Percentiles rank a stretch among this genome's conserved stretches.
Evolutionary conservation across 2,329 filamentous ascomycete genomes (phyloP).

Genomic region (Teratosphaeria pseudoeucalypti): DNA sequence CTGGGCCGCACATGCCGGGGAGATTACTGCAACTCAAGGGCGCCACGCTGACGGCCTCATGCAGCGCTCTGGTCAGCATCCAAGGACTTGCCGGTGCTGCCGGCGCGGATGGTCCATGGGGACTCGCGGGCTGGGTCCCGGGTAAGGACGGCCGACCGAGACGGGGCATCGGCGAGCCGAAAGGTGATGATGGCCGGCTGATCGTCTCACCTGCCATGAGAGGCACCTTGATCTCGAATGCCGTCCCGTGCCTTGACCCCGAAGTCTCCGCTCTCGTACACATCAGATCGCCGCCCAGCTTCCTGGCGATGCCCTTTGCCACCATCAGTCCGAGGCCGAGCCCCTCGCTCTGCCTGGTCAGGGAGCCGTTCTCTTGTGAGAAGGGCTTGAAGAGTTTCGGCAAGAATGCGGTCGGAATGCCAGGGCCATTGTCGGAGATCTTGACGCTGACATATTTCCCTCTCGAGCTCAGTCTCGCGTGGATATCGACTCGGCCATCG

Average conservation of each 20-base stretch:
- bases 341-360: conserved; percentile 57
- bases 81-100: conserved; percentile 15
- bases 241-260: conserved; percentile 51
- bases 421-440: conserved; percentile 56
- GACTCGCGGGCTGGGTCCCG: conserved; percentile 1
- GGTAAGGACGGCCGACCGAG: conserved; percentile 9
- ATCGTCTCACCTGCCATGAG: conserved; percentile 42
- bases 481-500: conserved; percentile 48
- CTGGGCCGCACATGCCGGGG: neutral
- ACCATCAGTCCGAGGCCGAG: conserved; percentile 59
- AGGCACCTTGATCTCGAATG: conserved; percentile 59
- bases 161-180: conserved; percentile 32
- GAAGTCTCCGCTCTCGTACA: conserved; percentile 53
- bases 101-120: conserved; percentile 1
- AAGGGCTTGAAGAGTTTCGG: conserved; percentile 61
- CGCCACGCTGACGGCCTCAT: conserved; percentile 11
- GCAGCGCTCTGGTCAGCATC: conserved; percentile 14
- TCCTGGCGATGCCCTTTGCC: conserved; percentile 60
- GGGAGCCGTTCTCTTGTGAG: conserved; percentile 57
- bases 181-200: conserved; percentile 42
- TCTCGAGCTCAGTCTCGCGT: conserved; percentile 38
- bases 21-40: neutral
- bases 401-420: conserved; percentile 56
- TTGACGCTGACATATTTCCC: conserved; percentile 49
- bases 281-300: conserved; percentile 57